Conservation (phyloP, 345 rosid genomes). For the Schrenkiella parvula region DNA sequence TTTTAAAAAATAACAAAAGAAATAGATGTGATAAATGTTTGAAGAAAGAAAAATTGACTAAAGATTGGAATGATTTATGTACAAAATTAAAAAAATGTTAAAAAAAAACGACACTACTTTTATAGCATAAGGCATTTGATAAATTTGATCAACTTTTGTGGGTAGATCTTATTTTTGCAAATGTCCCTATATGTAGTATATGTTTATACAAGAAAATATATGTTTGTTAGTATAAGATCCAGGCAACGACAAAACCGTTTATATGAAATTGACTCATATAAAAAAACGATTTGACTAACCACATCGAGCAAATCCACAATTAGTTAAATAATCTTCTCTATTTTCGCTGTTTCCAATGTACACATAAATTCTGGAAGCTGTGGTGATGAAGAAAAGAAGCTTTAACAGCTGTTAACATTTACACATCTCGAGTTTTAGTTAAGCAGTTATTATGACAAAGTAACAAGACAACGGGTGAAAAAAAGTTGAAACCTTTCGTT, state of each 20-base stretch:
- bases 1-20: no score
- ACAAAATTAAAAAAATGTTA: no score
- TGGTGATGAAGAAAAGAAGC: not conserved
- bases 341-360: not conserved
- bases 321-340: not conserved
- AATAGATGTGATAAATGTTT: no score
- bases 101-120: no score
- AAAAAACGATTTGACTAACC: no score
- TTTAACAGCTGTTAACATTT: slow-evolving; percentile 19
- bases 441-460: not conserved
- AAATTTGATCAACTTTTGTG: not conserved
- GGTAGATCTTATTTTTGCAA: not conserved
- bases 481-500: slow-evolving; percentile 9
- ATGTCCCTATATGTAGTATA: no score
- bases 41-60: no score
- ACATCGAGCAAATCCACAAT: not conserved
- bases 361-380: not conserved
- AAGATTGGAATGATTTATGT: no score
- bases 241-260: not conserved
- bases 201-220: no score
- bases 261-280: not conserved
- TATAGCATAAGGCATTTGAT: no score
- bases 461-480: not conserved
- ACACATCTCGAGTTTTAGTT: slow-evolving; percentile 12
- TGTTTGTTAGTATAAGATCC: not conserved